Base-by-base conservation (phyloP, 495 filamentous ascomycete species). In the Amniculicola lignicola region DNA sequence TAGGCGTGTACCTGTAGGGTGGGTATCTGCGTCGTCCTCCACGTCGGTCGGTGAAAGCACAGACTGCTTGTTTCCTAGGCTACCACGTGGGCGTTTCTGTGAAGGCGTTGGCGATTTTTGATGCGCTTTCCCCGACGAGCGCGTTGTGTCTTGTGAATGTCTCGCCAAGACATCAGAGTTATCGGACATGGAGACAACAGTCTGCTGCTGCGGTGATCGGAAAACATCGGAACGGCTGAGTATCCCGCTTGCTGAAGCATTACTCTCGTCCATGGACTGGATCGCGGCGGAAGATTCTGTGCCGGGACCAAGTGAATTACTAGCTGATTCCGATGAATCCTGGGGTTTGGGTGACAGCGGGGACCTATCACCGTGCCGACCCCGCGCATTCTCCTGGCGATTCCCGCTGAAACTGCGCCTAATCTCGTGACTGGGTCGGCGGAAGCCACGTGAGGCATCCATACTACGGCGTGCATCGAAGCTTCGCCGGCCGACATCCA, bases 161-260 rank as follows among this genome's bases (percentile, higher is more conserved):
- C 72, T 67, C 18, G 66, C 70, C 14, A 47, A 23, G n/a, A 40
- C 51, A n/a, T 69, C 65, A 37, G 51, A 57, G 1, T 49, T 25
- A 50, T 12, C 65, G 70, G 40, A 72, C 28, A 19, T 51, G 14
- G 29, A 35, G 10, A 51, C 35, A 15, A 37, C 31, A 28, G 63
- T 74, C 53, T 92, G 84, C 7, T 88, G 86, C 36, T 90, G 92
- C 37, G 90, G 92, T n/a, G 85, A 84, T 49, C 87, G 83, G 66
- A 98, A 96, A 15, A 95, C 86, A 65, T 93, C 89, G 57, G 89
- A 95, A 19, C 86, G 81, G 38, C 81, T 79, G 11, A 98, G 73
- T 14, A 97, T 96, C 67, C 94, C 88, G 69, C 93, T 96, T 9
- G 87, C 91, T 33, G 92, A 93, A 36, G 81, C 82, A 39, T 76